Base-by-base conservation (phyloP, 805 yeast species). In the Maudiozyma pseudohumilis region DNA sequence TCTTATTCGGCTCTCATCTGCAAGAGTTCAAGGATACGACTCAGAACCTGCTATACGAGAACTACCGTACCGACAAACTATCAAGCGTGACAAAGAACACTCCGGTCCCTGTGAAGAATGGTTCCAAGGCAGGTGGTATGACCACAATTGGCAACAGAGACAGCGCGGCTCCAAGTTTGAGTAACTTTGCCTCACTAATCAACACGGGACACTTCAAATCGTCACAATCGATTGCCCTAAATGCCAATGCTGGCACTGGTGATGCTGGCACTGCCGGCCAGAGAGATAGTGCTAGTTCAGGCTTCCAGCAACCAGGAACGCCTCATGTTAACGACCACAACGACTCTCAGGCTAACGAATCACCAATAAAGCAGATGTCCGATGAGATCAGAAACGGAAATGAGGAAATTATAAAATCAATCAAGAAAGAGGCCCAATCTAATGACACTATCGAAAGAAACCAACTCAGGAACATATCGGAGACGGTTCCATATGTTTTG, bases 11-110 rank as follows among this genome's bases (percentile, higher is more conserved):
- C 6, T 74, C 88, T n/a, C 94, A 85, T 55, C 64, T 83, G 47
- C 81, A 77, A 55, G 92, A 82, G 51, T 74, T 82, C 52, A 81
- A 82, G 61, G 94, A 83, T 51, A 66, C 81, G 41, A 84, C 94
- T 21, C 86, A 80, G 49, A 83, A 77, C 48, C 68, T 76, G 59
- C 61, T 82, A 38, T 82, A 82, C 59, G 94, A 82, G 54, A 76
- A 78, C 40, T 82, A 81, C 56, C 73, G 95, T 63, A 79, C 92
- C 16, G 88, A 81, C 53, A 70, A 81, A 49, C 66, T 83, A 49
- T 74, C 83, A 12, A 63, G 69, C 39, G 80, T 75, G 22, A 69
- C 80, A 3, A 55, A 49, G 6, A 41, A 47, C 41, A 25, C 33
- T 10, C 42, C 46, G 1, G 35, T 30, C 12, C 39, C 41, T 22